Base-by-base conservation (phyloP, 352 stramenopile species). In the Pythium insidiosum region DNA sequence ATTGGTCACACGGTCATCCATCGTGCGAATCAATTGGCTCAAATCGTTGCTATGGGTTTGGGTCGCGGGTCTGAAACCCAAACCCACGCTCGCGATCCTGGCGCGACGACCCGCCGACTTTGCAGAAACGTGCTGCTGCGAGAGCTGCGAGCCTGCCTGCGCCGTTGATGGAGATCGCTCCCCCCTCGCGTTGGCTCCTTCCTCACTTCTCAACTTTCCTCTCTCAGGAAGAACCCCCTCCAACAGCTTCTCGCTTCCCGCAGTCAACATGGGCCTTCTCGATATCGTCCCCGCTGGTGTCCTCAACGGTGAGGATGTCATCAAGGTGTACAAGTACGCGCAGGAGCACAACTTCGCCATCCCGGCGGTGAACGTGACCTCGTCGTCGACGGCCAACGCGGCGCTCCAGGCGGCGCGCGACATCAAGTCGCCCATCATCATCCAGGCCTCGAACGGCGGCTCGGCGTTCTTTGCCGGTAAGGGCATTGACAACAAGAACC, bases 401-500 rank as follows among this genome's bases (percentile, higher is more conserved):
- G 95, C 91, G 50, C 94, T 99, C 66, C 92, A 99, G 69, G 96
- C 95, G 21, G 95, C 95, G 45, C 86, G 86, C 53, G 89, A 97
- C 69, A 96, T 97, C 73, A 94, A 97, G 61, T 94, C 79, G 43
- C 95, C 95, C 46, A 97, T 98, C 63, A 98, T 99, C 71, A 95
- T 99, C 47, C 96, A 98, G 65, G 97, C 97, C 57, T 98, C 94
- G 48, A 98, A 98, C 77, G 96, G 96, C 64, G 96, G 95, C 61
- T 91, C 86, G 62, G 88, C 94, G 37, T 99, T 97, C 78, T 98
- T 96, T 58, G 90, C 90, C 44, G 96, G 96, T 70, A 98, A 99
- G 87, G 84, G 86, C 56, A 81, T 97, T 29, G 77, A 95, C 68
- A 98, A 98, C 79, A 94, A 86, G 67, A 87, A 94, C 61, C 92